Conservation (phyloP, 202 grass and related monocot species). For the Schoenoplectus triqueter region DNA sequence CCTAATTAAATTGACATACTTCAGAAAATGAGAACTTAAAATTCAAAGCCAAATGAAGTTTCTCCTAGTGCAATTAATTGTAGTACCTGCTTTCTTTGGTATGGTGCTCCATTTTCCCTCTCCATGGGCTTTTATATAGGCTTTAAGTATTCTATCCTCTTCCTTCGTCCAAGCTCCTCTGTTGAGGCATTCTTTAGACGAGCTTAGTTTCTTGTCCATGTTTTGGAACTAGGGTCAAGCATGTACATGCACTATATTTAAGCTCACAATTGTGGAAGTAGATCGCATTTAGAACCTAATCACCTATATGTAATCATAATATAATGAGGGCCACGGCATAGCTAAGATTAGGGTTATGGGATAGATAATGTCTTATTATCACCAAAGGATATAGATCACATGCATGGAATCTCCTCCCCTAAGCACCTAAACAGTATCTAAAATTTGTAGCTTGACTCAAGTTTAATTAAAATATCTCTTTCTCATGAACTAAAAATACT, state of each 20-base stretch:
- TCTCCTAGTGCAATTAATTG: neutral
- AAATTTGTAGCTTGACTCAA: slow-evolving; percentile 15
- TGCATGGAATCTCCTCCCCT: slow-evolving; percentile 31
- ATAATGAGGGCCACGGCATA: slow-evolving; percentile 25
- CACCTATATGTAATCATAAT: neutral
- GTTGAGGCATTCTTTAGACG: slow-evolving; percentile 16
- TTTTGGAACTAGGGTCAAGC: slow-evolving; percentile 1
- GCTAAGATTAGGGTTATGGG: slow-evolving; percentile 34
- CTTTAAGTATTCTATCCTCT: slow-evolving; percentile 41
- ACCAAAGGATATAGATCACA: slow-evolving; percentile 5
- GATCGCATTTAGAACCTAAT: neutral
- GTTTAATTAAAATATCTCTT: slow-evolving; percentile 27
- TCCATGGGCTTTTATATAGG: slow-evolving; percentile 26
- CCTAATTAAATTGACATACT: neutral
- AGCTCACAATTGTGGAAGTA: neutral
- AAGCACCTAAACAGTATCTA: neutral
- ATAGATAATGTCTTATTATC: slow-evolving; percentile 1
- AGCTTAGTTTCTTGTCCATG: slow-evolving; percentile 35
- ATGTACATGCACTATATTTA: neutral
- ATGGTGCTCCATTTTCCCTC: slow-evolving; percentile 39
- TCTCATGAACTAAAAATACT: neutral
- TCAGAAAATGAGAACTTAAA: neutral
- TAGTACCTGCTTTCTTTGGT: slow-evolving; percentile 41
- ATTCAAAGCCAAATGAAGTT: neutral
- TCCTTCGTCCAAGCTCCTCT: slow-evolving; percentile 37